A percentile compares a stretch with the other conserved stretches of the same genome.
Evolutionary conservation across 2,329 filamentous ascomycete genomes (phyloP).

Genomic region (Apiospora marii): DNA sequence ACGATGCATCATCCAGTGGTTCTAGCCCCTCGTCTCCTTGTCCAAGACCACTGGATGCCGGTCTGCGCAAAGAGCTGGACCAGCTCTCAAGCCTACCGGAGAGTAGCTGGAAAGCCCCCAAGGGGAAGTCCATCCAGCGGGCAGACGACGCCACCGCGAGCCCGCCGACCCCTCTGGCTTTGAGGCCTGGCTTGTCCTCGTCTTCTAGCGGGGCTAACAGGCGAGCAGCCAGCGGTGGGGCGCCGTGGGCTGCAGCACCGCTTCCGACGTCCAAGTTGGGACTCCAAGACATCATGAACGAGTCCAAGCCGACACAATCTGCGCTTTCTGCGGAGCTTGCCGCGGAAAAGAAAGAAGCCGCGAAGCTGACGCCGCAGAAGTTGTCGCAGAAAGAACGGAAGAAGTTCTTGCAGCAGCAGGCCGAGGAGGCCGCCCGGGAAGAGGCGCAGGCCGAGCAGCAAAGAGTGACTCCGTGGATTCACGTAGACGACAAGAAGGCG

Average conservation of each 20-base stretch:
- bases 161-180: conserved; percentile 27
- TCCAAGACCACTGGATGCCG: conserved; percentile 30
- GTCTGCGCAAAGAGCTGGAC: conserved; percentile 39
- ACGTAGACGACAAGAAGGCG: conserved; percentile 46
- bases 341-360: conserved; percentile 55
- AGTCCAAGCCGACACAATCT: conserved; percentile 58
- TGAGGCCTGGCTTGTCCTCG: conserved; percentile 21
- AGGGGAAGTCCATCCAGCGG: conserved; percentile 44
- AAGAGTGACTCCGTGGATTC: conserved; percentile 55
- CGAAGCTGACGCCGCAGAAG: conserved; percentile 59
- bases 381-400: conserved; percentile 94
- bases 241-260: conserved; percentile 58
- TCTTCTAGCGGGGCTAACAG: conserved; percentile 29
- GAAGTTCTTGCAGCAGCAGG: conserved; percentile 75
- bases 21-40: conserved; percentile 43
- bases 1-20: conserved; percentile 60
- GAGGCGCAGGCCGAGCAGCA: conserved; percentile 42
- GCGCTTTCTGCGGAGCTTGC: conserved; percentile 63
- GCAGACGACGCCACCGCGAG: conserved; percentile 28
- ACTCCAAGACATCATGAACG: conserved; percentile 78
- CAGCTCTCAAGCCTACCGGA: conserved; percentile 42
- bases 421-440: conserved; percentile 51
- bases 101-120: conserved; percentile 46
- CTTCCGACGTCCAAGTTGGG: conserved; percentile 71
- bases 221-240: conserved; percentile 38